Evolutionary conservation across 2,329 filamentous ascomycete species (phyloP), one percentile per base, ranked within the genome.

Genomic region (Cladophialophora yegresii): DNA sequence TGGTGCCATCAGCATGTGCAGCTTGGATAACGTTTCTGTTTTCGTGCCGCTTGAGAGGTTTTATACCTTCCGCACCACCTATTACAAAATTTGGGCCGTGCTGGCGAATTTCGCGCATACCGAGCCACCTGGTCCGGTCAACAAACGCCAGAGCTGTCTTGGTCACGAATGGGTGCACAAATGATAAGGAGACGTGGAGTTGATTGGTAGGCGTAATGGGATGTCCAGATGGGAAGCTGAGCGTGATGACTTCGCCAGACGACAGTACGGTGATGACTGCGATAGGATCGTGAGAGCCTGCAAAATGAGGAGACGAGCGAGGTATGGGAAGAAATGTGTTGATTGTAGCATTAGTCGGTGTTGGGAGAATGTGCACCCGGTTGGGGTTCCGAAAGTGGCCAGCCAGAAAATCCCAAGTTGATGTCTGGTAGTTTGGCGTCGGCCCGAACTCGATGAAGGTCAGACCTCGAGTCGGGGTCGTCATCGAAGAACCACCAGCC

Each of bases 171-270:
- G 95, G 95, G 73, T 97, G 92, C 6, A 96, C 89, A 67, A 97
- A 90, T 1, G 90, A 90, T 53, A 97, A 79, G 2, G 90, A 96
- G 0, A 93, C 85, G 72, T 96, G 93, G 5, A 99, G 83, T 77
- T 96, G 91, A 72, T 97, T 96, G 3, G 93, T 96, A 1, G 95
- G 92, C 30, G 88, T 90, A 61, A 98, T 96, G 0, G 92, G 89
- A 75, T 93, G 90, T 30, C 95, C 95, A 54, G 89, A 95, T 0
- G 95, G 95, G 73, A 98, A 98, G 72, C 89, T 96, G 75, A 98
- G 80, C 0, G 93, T 96, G 58, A 96, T 83, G 30, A 98, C 78
- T 77, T 98, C 93, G 23, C 95, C 95, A 1, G 92, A 96, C 0
- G 89, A 87, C 3, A 98, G 81, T 6, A 96, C 80, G 2, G 87